These are phyloP conservation scores for Ustilago cynodontis DNA, from an alignment of 1,284 basidiomycete species.

Conservation along the genomic window DNA sequence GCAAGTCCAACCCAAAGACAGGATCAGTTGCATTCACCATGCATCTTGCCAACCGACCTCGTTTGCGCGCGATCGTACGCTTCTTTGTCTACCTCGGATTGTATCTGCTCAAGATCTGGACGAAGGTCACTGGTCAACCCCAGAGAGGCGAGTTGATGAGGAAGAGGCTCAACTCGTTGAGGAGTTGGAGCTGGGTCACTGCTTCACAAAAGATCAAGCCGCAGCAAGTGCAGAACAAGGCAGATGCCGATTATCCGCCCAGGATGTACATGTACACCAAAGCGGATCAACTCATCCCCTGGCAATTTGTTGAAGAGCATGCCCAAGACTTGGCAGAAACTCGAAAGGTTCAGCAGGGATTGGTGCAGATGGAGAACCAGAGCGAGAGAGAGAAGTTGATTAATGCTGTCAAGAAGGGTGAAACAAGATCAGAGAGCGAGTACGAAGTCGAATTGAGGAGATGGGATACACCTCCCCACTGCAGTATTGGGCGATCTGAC, in stretches of 20 bases:
- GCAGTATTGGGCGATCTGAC: slow-evolving; percentile 57
- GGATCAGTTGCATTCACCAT: slow-evolving; percentile 58
- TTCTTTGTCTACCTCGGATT: slow-evolving; percentile 43
- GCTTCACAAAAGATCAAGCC: slow-evolving; percentile 21
- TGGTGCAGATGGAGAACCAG: slow-evolving; percentile 46
- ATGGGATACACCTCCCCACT: slow-evolving; percentile 58
- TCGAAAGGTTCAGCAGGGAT: slow-evolving; percentile 8
- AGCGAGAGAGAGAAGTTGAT: slow-evolving; percentile 17
- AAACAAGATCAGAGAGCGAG: neutral
- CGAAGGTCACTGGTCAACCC: slow-evolving; percentile 33
- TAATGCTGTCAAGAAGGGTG: neutral
- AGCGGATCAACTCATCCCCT: slow-evolving; percentile 58
- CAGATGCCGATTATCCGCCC: slow-evolving; percentile 35
- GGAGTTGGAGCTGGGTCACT: slow-evolving; percentile 54
- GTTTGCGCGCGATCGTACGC: slow-evolving; percentile 34
- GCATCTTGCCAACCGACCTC: slow-evolving; percentile 49
- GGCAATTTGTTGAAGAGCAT: slow-evolving; percentile 57
- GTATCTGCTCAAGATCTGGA: slow-evolving; percentile 39
- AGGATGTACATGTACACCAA: slow-evolving; percentile 62
- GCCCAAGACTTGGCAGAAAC: slow-evolving; percentile 39
- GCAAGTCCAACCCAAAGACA: slow-evolving; percentile 45
- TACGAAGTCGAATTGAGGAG: slow-evolving; percentile 49
- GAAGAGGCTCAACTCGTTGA: slow-evolving; percentile 43
- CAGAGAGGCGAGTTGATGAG: slow-evolving; percentile 50
- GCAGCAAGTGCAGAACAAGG: neutral